A percentile compares a stretch with the other conserved stretches of the same genome.
Evolutionary conservation across 129 eudicot genomes (phyloP).

Genomic region (Escallonia herrerae): DNA sequence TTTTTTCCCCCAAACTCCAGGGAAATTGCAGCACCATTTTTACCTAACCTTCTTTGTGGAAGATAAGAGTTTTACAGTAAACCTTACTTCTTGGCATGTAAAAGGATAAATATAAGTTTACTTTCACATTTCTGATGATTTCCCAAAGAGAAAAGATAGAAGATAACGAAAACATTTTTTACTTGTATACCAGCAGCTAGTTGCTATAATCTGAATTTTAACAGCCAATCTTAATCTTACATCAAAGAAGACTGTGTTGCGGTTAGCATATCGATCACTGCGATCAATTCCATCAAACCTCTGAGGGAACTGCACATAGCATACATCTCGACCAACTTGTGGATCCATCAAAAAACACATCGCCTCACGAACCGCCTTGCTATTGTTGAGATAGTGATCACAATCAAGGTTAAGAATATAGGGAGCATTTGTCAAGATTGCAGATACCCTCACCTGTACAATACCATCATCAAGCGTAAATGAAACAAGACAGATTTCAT

Average conservation of each 20-base stretch:
- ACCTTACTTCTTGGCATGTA: too few relatives aligned
- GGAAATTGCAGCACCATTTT: too few relatives aligned
- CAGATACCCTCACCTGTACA: slow-evolving; percentile 91
- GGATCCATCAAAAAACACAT: slow-evolving; percentile 99
- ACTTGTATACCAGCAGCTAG: too few relatives aligned
- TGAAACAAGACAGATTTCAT: not conserved
- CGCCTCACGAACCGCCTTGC: slow-evolving; percentile 98
- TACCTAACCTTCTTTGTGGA: too few relatives aligned
- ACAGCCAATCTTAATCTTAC: slow-evolving; percentile 36
- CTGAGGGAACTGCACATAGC: slow-evolving; percentile 96
- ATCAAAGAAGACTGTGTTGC: slow-evolving; percentile 95
- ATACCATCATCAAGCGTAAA: not conserved
- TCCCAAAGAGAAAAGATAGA: too few relatives aligned
- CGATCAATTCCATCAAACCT: slow-evolving; percentile 97
- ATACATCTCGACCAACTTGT: slow-evolving; percentile 71
- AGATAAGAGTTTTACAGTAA: too few relatives aligned
- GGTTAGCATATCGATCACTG: slow-evolving; percentile 92
- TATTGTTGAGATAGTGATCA: slow-evolving; percentile 96
- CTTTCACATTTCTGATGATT: too few relatives aligned
- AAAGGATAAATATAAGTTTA: too few relatives aligned
- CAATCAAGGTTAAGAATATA: slow-evolving; percentile 94
- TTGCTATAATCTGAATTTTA: not conserved
- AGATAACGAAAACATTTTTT: too few relatives aligned
- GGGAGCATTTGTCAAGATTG: slow-evolving; percentile 94
- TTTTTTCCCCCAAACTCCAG: too few relatives aligned